A percentile compares a stretch with the other conserved stretches of the same genome.
Evolutionary conservation across 345 rosid genomes (phyloP).

Genomic region (Dovyalis caffra): DNA sequence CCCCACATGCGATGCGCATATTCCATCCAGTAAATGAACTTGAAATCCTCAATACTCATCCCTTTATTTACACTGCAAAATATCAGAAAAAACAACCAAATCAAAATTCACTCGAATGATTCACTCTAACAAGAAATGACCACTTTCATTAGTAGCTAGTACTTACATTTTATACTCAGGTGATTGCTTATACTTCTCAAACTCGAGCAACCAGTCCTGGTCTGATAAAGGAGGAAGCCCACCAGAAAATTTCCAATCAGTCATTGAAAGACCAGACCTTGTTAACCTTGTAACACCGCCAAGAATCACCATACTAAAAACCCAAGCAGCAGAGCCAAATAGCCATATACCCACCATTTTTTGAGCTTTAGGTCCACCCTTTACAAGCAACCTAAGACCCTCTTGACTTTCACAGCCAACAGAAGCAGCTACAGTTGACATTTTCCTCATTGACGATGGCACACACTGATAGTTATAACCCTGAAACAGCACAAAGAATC

Average conservation of each 20-base stretch:
- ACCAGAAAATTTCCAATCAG: slow-evolving; percentile 92
- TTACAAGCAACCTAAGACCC: slow-evolving; percentile 70
- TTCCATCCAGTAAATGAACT: slow-evolving; percentile 98
- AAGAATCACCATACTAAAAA: slow-evolving; percentile 84
- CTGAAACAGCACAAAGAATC: slow-evolving; percentile 29
- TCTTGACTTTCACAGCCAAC: slow-evolving; percentile 47
- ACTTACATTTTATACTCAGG: slow-evolving; percentile 82
- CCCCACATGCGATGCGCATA: slow-evolving; percentile 99
- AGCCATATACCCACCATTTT: slow-evolving; percentile 93
- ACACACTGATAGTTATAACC: slow-evolving; percentile 37
- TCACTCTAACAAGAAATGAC: neutral
- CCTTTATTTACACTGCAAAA: slow-evolving; percentile 76
- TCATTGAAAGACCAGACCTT: slow-evolving; percentile 93
- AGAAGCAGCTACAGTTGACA: slow-evolving; percentile 51
- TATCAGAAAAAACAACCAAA: slow-evolving; percentile 8
- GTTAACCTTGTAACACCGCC: slow-evolving; percentile 88
- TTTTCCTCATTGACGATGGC: slow-evolving; percentile 30
- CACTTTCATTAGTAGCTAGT: neutral
- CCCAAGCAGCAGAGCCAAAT: slow-evolving; percentile 94
- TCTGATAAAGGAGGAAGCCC: slow-evolving; percentile 78
- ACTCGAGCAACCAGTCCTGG: slow-evolving; percentile 77
- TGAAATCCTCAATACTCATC: slow-evolving; percentile 89
- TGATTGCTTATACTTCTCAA: slow-evolving; percentile 79
- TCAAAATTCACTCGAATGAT: neutral
- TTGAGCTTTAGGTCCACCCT: slow-evolving; percentile 78